Evolutionary conservation across 352 stramenopile genomes (phyloP).

Genomic region (Lagenidium giganteum): DNA sequence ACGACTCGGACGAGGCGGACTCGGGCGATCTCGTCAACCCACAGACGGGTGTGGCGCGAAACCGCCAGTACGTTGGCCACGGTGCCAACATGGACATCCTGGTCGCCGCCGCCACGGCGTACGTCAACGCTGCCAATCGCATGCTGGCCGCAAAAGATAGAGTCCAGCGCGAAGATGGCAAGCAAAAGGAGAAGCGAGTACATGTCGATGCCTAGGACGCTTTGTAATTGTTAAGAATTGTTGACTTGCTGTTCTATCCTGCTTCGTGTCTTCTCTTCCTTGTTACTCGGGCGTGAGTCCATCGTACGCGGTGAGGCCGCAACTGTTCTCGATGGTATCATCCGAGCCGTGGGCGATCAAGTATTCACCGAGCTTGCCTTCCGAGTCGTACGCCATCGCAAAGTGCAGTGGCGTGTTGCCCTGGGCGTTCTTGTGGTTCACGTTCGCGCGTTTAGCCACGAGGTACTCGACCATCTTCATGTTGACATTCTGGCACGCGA

Average conservation of each 20-base stretch:
- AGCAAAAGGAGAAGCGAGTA: too few relatives aligned
- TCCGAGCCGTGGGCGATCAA: conserved; percentile 91
- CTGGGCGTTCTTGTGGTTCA: conserved; percentile 90
- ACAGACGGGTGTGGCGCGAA: conserved; percentile 65
- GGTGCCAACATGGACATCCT: conserved; percentile 84
- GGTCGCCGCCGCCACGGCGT: conserved; percentile 74
- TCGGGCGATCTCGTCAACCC: conserved; percentile 61
- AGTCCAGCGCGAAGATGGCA: too few relatives aligned
- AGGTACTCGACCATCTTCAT: conserved; percentile 87
- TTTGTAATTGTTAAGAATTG: too few relatives aligned
- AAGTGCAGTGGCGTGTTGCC: conserved; percentile 94
- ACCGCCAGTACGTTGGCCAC: conserved; percentile 79
- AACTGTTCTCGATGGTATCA: conserved; percentile 92
- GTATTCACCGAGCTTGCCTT: conserved; percentile 88
- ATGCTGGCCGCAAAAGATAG: conserved; percentile 61
- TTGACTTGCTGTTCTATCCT: too few relatives aligned
- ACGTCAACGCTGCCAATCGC: conserved; percentile 80
- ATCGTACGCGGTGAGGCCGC: conserved; percentile 92
- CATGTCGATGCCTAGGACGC: too few relatives aligned
- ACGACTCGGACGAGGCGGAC: conserved; percentile 27
- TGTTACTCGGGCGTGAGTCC: conserved; percentile 62
- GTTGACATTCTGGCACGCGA: conserved; percentile 90
- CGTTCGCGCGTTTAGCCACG: conserved; percentile 72
- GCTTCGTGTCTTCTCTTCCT: not conserved
- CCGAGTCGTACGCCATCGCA: conserved; percentile 90